A percentile compares a stretch with the other conserved stretches of the same genome.
Conservation (phyloP, 768 basidiomycete genomes). For the Paxillus involutus region DNA sequence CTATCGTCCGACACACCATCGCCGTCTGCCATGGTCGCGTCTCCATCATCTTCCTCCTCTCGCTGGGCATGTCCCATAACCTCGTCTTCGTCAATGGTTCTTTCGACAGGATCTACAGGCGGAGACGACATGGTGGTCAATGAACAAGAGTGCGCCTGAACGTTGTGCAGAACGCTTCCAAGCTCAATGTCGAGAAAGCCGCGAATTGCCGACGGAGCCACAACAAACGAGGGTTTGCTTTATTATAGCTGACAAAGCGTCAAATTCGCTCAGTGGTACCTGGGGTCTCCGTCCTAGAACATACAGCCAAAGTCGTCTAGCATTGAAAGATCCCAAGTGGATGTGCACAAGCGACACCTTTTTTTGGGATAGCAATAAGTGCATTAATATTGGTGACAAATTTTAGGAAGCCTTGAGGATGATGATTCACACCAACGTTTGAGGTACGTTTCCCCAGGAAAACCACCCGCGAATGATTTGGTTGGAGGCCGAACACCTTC, state of each 20-base stretch:
- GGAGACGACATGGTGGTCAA: constrained; percentile 56
- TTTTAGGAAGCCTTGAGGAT: no score
- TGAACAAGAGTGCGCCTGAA: constrained; percentile 18
- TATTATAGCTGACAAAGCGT: neutral
- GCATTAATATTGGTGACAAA: no score
- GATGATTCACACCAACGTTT: no score
- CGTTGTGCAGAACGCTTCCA: constrained; percentile 1
- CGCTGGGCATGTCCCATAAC: constrained; percentile 53
- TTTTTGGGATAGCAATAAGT: no score
- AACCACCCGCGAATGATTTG: no score
- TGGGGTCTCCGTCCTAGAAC: no score
- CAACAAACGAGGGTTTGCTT: constrained; percentile 15
- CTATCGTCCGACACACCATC: constrained; percentile 66
- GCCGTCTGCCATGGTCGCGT: constrained; percentile 49
- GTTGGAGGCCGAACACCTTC: no score
- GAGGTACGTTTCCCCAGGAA: no score
- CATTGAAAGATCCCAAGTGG: no score
- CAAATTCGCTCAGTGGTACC: no score
- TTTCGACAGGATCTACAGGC: constrained; percentile 35
- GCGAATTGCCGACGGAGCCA: constrained; percentile 28
- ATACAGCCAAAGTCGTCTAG: no score
- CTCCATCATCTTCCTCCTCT: constrained; percentile 57
- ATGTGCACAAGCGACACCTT: no score
- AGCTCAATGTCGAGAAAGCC: constrained; percentile 1
- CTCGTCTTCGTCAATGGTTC: constrained; percentile 48